Base-by-base conservation (phyloP, 768 basidiomycete species). In the Panaeolus cyanescens region DNA sequence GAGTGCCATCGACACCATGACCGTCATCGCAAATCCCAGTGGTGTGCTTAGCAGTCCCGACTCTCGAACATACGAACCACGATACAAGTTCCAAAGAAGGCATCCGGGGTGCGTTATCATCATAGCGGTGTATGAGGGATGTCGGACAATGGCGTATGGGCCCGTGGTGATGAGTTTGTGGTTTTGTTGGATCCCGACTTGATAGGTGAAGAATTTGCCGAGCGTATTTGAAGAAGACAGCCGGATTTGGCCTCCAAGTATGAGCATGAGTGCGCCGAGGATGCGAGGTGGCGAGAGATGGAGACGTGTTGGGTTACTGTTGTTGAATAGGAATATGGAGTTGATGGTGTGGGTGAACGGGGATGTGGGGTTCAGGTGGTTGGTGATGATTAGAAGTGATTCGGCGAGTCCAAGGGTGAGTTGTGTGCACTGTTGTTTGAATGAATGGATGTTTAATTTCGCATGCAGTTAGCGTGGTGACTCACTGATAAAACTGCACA, bases 101-200 rank as follows among this genome's bases (percentile, higher is more conserved):
- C 64, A 66, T 0, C 80, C 80, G 19, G 60, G 32, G 12, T 77
- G 62, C 9, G 74, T 69, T 17, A 75, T 59, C 9, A 80, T 55
- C 10, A 82, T 68, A 6, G 79, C 81, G 5, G 75, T 70, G 60
- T 84, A 84, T 25, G 77, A 74, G 0, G 82, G 83, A 63, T 84
- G 83, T 59, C 82, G 73, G n/a, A 80, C 78, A n/a, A 74, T 42
- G 4, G 71, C 58, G 65, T 83, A 83, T 3, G 79, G 81, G 5
- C 82, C 81, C 12, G 71, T 73, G 1, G 75, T 79, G 1, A 83
- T 70, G 17, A 84, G 72, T 54, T 64, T 69, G 56, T 84, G 83
- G 56, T 76, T 70, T 20, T 70, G 65, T 39, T 72, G 73, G 19
- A 83, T 77, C 68, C 72, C 74, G 69, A 81, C 70, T 64, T 82